A percentile compares a stretch with the other conserved stretches of the same genome.
These are phyloP conservation scores for Ceratocystiopsis minuta DNA, from an alignment of 2,329 filamentous ascomycete species.

Conservation along the genomic window DNA sequence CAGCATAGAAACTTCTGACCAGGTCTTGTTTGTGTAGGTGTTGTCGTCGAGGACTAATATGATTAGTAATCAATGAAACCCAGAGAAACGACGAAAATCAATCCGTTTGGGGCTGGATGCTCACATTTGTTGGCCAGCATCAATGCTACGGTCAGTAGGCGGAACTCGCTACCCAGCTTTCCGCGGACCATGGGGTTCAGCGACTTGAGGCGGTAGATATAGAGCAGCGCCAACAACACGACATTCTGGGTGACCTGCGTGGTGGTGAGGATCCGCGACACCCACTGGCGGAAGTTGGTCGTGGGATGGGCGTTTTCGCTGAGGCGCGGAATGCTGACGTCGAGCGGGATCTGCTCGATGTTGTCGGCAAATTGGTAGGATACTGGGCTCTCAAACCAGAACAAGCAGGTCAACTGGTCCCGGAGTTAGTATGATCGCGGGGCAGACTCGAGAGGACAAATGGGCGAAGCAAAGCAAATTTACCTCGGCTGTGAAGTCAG, in stretches of 20 bases:
- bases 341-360: constrained; percentile 24
- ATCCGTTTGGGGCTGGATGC: constrained; percentile 13
- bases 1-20: constrained; percentile 94
- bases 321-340: constrained; percentile 31
- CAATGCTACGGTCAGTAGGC: constrained; percentile 78
- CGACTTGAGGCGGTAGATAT: constrained; percentile 84
- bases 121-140: constrained; percentile 96
- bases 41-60: constrained; percentile 76
- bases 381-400: constrained; percentile 90
- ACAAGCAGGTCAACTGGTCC: constrained; percentile 80
- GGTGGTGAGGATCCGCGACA: constrained; percentile 72
- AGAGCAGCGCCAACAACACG: constrained; percentile 72
- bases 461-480: constrained; percentile 9
- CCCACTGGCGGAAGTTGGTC: constrained; percentile 80
- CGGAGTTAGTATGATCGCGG: not conserved
- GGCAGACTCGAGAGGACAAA: not conserved
- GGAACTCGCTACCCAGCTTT: constrained; percentile 82
- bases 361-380: constrained; percentile 60
- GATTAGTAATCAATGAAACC: constrained; percentile 6
- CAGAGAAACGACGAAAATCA: not conserved
- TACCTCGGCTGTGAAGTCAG: constrained; percentile 73
- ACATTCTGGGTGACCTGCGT: constrained; percentile 96
- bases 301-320: constrained; percentile 57
- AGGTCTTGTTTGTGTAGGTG: constrained; percentile 98
- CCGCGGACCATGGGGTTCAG: constrained; percentile 79